Conservation (phyloP, 2,329 filamentous ascomycete species). For the Incumbomyces delicatus region DNA sequence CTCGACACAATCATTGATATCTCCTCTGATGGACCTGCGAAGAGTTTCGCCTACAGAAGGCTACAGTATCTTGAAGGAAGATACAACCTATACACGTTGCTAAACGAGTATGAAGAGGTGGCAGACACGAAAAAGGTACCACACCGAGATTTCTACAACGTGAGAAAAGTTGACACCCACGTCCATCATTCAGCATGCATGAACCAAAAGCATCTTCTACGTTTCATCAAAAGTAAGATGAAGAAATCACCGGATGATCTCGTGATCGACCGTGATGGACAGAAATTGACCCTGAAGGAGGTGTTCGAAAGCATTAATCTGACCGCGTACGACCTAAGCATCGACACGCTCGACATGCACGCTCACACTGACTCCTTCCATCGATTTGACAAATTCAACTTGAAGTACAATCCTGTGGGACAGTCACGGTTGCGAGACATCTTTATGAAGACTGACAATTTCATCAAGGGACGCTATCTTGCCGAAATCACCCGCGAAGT, state of each 20-base stretch:
- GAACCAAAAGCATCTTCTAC: constrained; percentile 97
- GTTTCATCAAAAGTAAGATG: constrained; percentile 99
- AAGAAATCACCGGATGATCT: constrained; percentile 94
- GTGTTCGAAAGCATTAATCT: constrained; percentile 97
- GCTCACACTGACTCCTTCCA: constrained; percentile 97
- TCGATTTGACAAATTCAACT: constrained; percentile 97
- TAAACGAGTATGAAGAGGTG: constrained; percentile 97
- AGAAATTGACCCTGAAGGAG: constrained; percentile 79
- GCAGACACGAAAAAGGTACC: constrained; percentile 96
- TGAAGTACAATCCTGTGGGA: constrained; percentile 96
- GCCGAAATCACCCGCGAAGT: constrained; percentile 98
- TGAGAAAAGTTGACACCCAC: constrained; percentile 96
- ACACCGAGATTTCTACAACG: constrained; percentile 98
- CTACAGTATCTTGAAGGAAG: constrained; percentile 94
- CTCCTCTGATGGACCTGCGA: constrained; percentile 92
- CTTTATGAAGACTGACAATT: constrained; percentile 97
- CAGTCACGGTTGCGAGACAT: constrained; percentile 95
- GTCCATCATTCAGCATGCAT: constrained; percentile 98
- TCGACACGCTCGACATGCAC: constrained; percentile 98
- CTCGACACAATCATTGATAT: constrained; percentile 75
- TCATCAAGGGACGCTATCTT: constrained; percentile 87
- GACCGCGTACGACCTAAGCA: constrained; percentile 93
- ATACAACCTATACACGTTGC: constrained; percentile 83
- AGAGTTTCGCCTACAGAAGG: constrained; percentile 91
- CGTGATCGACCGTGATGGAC: constrained; percentile 84